A percentile compares a stretch with the other conserved stretches of the same genome.
These are phyloP conservation scores for Prototheca stagnorum DNA, from an alignment of 163 green algal genomes.

Conservation along the genomic window DNA sequence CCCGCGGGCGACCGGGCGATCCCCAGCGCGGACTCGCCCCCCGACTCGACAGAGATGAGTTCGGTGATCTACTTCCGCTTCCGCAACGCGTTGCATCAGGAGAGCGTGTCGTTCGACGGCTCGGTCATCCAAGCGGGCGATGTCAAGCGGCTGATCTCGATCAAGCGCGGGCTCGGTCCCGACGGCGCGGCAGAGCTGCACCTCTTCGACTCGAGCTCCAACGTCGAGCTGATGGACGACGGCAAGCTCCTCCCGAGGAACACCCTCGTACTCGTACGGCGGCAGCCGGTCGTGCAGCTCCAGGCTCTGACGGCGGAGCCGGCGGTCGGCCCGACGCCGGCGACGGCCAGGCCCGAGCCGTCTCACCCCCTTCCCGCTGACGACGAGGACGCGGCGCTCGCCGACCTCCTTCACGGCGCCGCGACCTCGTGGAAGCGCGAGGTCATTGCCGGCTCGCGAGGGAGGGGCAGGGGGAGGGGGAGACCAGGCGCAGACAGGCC, in stretches of 20 bases:
- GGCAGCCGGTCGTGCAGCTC: constrained; percentile 10
- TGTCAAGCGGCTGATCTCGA: constrained; percentile 21
- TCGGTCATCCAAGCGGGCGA: constrained; percentile 26
- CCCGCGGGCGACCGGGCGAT: too few species aligned
- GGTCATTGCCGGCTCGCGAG: constrained; percentile 17
- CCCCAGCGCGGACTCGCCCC: too few species aligned
- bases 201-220: constrained; percentile 16
- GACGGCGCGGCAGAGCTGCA: constrained; percentile 20
- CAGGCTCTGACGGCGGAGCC: constrained; percentile 9
- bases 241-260: constrained; percentile 18
- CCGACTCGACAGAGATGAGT: too few species aligned
- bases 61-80: constrained; percentile 11
- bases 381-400: constrained; percentile 16
- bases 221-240: constrained; percentile 19
- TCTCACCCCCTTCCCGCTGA: too few species aligned
- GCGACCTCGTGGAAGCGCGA: constrained; percentile 20
- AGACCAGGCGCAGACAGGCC: constrained; percentile 1
- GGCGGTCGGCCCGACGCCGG: neutral
- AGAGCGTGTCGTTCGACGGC: constrained; percentile 17
- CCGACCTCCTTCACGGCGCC: constrained; percentile 12
- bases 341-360: neutral
- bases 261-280: constrained; percentile 20
- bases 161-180: constrained; percentile 21
- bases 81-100: constrained; percentile 14
- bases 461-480: constrained; percentile 9